These are phyloP conservation scores for Cercospora janseana DNA, from an alignment of 2,329 filamentous ascomycete species.

Conservation along the genomic window DNA sequence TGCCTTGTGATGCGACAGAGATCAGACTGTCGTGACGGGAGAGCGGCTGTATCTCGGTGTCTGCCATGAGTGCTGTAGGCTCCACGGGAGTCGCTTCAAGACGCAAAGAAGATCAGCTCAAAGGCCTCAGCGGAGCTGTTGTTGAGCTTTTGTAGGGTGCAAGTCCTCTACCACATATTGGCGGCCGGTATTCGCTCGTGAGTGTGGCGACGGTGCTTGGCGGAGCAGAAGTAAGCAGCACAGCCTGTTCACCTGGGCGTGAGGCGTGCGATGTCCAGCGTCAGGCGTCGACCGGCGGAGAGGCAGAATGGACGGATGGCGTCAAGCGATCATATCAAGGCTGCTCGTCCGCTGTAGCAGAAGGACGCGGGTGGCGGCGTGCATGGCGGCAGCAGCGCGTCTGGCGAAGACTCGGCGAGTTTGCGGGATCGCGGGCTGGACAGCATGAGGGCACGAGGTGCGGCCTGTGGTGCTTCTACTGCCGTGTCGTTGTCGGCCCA, in stretches of 20 bases:
- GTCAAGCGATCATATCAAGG: no score
- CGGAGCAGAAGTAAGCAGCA: not conserved
- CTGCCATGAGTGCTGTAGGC: not conserved
- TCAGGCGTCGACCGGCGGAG: no score
- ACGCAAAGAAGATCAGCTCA: not conserved
- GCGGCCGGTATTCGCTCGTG: no score
- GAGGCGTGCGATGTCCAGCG: not conserved
- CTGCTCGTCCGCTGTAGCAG: conserved; percentile 13
- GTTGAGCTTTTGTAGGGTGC: no score
- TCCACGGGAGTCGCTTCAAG: no score
- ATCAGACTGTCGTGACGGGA: conserved; percentile 14
- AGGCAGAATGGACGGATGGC: no score
- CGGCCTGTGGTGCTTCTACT: not conserved
- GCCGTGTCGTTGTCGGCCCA: not conserved
- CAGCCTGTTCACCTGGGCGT: not conserved
- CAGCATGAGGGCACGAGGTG: conserved; percentile 17
- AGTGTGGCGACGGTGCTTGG: not conserved
- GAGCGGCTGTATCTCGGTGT: not conserved
- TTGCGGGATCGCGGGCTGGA: conserved; percentile 14
- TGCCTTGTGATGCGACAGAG: not conserved
- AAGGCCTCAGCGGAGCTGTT: not conserved
- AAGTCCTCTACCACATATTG: no score
- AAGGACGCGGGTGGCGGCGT: not conserved
- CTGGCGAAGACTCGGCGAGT: conserved; percentile 16
- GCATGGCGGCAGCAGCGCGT: conserved; percentile 11